phyloP scores from a whole-genome alignment of 148 eudicot genomes.

The Polygonum maritimum region DNA sequence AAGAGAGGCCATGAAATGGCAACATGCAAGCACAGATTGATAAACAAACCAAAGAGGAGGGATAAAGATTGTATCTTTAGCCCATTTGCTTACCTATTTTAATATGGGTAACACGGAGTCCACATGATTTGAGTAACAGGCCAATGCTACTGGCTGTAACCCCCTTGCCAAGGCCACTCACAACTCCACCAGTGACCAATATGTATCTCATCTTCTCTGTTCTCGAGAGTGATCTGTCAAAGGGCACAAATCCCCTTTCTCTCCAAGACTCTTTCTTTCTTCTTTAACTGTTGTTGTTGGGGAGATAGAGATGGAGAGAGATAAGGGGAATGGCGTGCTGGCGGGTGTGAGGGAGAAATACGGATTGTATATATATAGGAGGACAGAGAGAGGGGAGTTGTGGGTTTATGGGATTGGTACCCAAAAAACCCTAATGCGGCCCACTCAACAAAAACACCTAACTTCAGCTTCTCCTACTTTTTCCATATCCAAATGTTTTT shows the following conservation, averaged over 20 bases:
- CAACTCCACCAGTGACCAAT: slow-evolving; percentile 86
- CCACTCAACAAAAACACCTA: background rate
- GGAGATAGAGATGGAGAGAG: background rate
- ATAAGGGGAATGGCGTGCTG: background rate
- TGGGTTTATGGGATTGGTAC: background rate
- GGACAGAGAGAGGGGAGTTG: no score
- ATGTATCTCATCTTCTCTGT: slow-evolving; percentile 68
- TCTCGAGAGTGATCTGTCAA: slow-evolving; percentile 1
- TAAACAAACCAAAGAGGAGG: background rate
- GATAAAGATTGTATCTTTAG: background rate
- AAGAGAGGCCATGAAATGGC: slow-evolving; percentile 2
- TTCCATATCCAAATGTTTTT: background rate
- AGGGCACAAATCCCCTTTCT: slow-evolving; percentile 1
- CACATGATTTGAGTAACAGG: slow-evolving; percentile 71
- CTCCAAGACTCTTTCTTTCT: background rate
- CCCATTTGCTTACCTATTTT: slow-evolving; percentile 51
- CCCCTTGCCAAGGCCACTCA: slow-evolving; percentile 85
- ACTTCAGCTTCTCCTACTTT: background rate
- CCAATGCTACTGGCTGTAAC: slow-evolving; percentile 97
- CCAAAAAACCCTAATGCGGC: slow-evolving; percentile 8
- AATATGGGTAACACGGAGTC: slow-evolving; percentile 83
- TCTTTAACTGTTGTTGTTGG: background rate
- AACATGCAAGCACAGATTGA: background rate
- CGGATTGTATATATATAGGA: background rate
- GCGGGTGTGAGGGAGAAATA: slow-evolving; percentile 1